A percentile compares a stretch with the other conserved stretches of the same genome.
Conservation (phyloP, 345 rosid genomes). For the Populus pruinosa region DNA sequence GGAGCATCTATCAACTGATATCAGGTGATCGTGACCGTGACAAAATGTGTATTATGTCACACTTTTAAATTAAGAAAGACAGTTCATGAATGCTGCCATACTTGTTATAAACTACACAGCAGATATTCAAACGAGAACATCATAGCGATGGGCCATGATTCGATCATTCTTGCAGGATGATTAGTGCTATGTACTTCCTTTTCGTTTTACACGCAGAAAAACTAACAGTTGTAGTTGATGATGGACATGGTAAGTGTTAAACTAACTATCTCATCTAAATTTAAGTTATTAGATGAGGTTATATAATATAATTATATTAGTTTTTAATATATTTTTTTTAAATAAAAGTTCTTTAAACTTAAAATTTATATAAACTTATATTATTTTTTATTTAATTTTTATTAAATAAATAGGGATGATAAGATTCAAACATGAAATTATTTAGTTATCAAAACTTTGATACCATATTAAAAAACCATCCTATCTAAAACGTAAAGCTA, state of each 20-base stretch:
- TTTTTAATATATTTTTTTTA: too few species aligned
- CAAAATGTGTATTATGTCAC: background rate
- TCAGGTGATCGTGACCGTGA: background rate
- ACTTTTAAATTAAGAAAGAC: background rate
- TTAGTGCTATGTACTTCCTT: background rate
- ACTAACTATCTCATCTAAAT: too few species aligned
- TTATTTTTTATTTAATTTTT: too few species aligned
- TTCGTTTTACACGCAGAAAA: background rate
- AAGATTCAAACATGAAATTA: too few species aligned
- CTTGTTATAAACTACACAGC: background rate
- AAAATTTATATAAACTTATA: too few species aligned
- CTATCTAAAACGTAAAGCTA: too few species aligned
- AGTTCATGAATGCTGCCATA: background rate
- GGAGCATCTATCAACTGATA: background rate
- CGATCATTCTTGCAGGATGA: background rate
- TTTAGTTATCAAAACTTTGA: too few species aligned
- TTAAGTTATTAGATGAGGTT: too few species aligned
- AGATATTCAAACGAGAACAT: background rate
- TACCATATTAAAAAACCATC: too few species aligned
- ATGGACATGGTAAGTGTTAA: background rate
- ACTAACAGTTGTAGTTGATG: background rate
- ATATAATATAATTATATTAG: background rate
- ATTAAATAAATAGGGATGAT: too few species aligned
- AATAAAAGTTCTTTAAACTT: rapidly evolving
- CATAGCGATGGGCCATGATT: background rate